Evolutionary conservation across 371 early-diverging fungal species (phyloP).

Genomic region (Syncephalis fuscata): DNA sequence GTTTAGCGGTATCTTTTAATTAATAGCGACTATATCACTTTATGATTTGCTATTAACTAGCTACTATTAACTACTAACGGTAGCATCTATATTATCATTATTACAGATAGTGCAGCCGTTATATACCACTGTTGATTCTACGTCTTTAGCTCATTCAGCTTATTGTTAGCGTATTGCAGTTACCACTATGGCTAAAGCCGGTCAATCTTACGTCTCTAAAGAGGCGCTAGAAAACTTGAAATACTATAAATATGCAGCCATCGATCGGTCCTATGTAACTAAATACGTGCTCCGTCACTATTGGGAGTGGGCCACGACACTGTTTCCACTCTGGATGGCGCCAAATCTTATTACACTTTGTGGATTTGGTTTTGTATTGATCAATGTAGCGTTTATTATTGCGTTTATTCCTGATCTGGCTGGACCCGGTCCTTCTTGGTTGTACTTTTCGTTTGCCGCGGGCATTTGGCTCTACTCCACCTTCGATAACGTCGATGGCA

Average conservation of each 20-base stretch:
- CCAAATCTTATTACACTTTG: constrained; percentile 95
- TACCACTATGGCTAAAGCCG: too few relatives aligned
- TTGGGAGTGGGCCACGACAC: constrained; percentile 76
- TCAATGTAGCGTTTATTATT: constrained; percentile 46
- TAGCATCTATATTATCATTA: too few relatives aligned
- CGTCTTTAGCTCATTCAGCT: too few relatives aligned
- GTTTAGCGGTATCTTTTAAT: too few relatives aligned
- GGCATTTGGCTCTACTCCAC: constrained; percentile 91
- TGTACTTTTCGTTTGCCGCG: constrained; percentile 61
- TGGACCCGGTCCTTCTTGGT: constrained; percentile 68
- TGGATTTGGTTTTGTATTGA: constrained; percentile 76
- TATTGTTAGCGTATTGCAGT: too few relatives aligned
- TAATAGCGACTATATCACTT: too few relatives aligned
- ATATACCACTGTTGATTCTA: too few relatives aligned
- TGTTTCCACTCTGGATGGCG: constrained; percentile 84
- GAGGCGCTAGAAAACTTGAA: constrained; percentile 30
- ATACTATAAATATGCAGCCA: constrained; percentile 64
- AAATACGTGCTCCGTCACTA: constrained; percentile 77
- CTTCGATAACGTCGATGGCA: constrained; percentile 97
- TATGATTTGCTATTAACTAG: too few relatives aligned
- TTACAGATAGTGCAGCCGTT: too few relatives aligned
- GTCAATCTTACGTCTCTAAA: not conserved
- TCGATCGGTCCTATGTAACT: constrained; percentile 78
- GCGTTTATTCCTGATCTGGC: constrained; percentile 55
- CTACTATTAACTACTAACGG: too few relatives aligned